Evolutionary conservation across 768 basidiomycete genomes (phyloP).

Genomic region (Rhodotorula toruloides): DNA sequence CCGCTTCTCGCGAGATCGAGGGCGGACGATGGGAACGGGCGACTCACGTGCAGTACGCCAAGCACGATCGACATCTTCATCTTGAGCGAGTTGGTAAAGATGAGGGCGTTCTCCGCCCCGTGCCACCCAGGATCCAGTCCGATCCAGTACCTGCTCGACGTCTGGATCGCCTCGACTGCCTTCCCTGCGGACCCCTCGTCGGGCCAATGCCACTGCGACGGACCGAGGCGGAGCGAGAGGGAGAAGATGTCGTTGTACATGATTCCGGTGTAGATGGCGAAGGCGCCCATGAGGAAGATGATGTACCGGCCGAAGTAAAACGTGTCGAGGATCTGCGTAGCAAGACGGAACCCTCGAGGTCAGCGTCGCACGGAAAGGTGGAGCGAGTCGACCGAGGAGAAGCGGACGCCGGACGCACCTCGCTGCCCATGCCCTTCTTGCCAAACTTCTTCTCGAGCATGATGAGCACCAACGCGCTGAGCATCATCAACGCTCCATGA

Average conservation of each 20-base stretch:
- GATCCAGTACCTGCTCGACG: slow-evolving; percentile 76
- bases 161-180: slow-evolving; percentile 52
- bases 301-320: slow-evolving; percentile 99
- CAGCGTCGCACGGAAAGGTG: background rate
- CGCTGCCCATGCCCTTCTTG: slow-evolving; percentile 52
- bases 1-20: background rate
- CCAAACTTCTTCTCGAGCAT: slow-evolving; percentile 73
- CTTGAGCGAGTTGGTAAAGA: slow-evolving; percentile 98
- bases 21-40: slow-evolving; percentile 43
- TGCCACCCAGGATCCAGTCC: slow-evolving; percentile 96
- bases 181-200: slow-evolving; percentile 50
- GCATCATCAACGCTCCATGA: slow-evolving; percentile 77
- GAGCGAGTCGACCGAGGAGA: background rate
- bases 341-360: background rate
- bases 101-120: slow-evolving; percentile 78
- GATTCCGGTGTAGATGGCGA: slow-evolving; percentile 70
- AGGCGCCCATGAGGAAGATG: slow-evolving; percentile 89
- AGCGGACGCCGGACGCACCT: slow-evolving; percentile 15
- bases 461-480: slow-evolving; percentile 78
- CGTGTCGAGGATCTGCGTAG: slow-evolving; percentile 64
- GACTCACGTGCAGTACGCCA: slow-evolving; percentile 91
- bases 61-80: slow-evolving; percentile 99
- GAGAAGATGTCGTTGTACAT: slow-evolving; percentile 99
- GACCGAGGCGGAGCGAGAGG: slow-evolving; percentile 72
- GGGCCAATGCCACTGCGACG: slow-evolving; percentile 83